These are phyloP conservation scores for Brassica cretica DNA, from an alignment of 345 rosid genomes.

Conservation along the genomic window DNA sequence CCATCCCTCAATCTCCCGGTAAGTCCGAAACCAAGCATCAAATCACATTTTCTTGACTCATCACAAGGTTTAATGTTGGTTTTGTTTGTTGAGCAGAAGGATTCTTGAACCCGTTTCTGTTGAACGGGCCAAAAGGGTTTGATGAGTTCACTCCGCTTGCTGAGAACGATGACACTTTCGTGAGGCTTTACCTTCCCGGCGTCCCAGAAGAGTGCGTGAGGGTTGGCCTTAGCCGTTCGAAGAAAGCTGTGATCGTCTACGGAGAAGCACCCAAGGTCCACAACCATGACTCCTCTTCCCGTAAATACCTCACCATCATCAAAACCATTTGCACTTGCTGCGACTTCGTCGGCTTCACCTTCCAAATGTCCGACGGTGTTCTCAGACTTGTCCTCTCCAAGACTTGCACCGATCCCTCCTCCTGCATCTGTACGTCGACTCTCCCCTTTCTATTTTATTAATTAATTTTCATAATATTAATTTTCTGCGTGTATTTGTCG, in stretches of 20 bases:
- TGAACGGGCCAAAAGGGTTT: neutral
- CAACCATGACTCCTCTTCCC: neutral
- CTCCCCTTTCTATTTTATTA: neutral
- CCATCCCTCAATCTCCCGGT: neutral
- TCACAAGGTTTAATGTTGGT: neutral
- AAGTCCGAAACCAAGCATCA: neutral
- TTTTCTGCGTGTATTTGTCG: neutral
- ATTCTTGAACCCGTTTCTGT: neutral
- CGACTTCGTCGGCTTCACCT: neutral
- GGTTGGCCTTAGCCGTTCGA: neutral
- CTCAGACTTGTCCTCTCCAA: neutral
- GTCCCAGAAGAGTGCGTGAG: neutral
- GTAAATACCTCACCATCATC: neutral
- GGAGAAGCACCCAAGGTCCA: neutral
- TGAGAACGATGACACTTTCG: neutral
- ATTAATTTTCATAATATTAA: no score
- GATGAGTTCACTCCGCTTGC: neutral
- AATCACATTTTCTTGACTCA: neutral
- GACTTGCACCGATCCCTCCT: neutral
- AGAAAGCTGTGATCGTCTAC: neutral
- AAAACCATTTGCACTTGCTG: neutral
- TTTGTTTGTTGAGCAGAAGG: neutral
- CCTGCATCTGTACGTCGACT: neutral
- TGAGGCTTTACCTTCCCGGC: neutral
- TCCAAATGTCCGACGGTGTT: neutral